Evolutionary conservation across 371 early-diverging fungal species (phyloP), one percentile per base, ranked within the genome.

Genomic region (Syncephalastrum monosporum): DNA sequence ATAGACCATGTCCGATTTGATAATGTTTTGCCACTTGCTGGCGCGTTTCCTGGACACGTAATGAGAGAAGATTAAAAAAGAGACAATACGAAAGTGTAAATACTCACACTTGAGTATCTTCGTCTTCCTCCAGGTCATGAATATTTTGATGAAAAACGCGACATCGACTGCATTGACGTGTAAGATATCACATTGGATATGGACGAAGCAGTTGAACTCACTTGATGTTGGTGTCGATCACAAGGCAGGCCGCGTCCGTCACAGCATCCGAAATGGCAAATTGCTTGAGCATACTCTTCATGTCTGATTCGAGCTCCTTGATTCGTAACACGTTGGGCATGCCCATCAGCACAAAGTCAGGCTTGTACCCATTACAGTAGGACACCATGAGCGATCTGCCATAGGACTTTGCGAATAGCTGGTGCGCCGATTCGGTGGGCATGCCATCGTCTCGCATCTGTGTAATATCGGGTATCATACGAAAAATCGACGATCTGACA

Each of bases 341-440:
- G 6, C 87, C 87, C 76, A 83, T 77, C 29, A 86, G 55, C 4
- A 82, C 84, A 63, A 84, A 84, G 49, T 83, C 85, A 3, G 87
- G 74, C 63, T 81, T 79, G 55, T 83, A 86, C 1, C 66, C 67
- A 14, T 79, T 75, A 53, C 79, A 79, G 42, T 81, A 84, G 8
- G 79, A 72, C 24, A 72, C 84, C 85, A 86, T 82, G 45, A 86
- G 61, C 8, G 87, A 86, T 46, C 87, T 75, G 7, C 85, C 87
- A 53, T 83, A 86, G 7, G 84, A 84, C 62, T 84, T 84, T 24
- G 82, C 75, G 60, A 73, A 86, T 14, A 86, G 53, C 16, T 71
- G 63, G 64, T 83, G 75, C 23, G 77, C 75, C n/a, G 76, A 59
- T 42, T 61, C 59, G n/a, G 65, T 56, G 3, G 66, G 57, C 24